Evolutionary conservation across 2,329 filamentous ascomycete genomes (phyloP), one percentile per base, ranked within the genome.

Genomic region (Aspergillus alliaceus): DNA sequence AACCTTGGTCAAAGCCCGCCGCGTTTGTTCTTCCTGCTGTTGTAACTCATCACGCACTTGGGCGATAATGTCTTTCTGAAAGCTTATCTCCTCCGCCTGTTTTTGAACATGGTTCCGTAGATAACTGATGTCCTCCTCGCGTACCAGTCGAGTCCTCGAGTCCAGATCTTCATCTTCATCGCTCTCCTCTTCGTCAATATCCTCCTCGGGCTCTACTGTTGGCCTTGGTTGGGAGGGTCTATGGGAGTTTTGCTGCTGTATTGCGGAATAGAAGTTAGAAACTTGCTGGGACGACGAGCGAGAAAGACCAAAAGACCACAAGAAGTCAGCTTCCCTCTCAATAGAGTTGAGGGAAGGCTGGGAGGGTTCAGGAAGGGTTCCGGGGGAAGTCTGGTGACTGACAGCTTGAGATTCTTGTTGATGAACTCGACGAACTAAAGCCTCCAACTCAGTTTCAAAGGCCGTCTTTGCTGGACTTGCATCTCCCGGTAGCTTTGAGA

Each of bases 71-170:
- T 92, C 86, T 66, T 90, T 90, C 75, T 96, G 93, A 67, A 85
- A 90, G 75, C 91, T 88, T 67, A 97, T 92, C 71, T 96, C 86
- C 74, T 96, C 92, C 56, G 93, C 93, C 79, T 98, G 92, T 73
- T 93, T 91, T 72, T 96, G 90, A 62, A 98, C 89, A 76, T 96
- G 91, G 68, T 96, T 92, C 68, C 90, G 89, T 64, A 97, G 82
- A 63, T 90, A 90, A 75, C 89, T 87, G 66, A 96, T 88, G 73
- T 93, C 90, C 77, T 93, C 89, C 71, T 92, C 89, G 66, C 90
- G 84, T 68, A 85, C 79, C 76, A 80, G 69, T 72, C 66, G 77
- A 66, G 66, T 82, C 67, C 63, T 76, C 53, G 81, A 74, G 61
- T 84, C 79, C 67, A 80, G 82, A 58, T 83, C 81, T 40, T 82